These are phyloP conservation scores for Parietaria judaica DNA, from an alignment of 306 rosid species.

Conservation along the genomic window DNA sequence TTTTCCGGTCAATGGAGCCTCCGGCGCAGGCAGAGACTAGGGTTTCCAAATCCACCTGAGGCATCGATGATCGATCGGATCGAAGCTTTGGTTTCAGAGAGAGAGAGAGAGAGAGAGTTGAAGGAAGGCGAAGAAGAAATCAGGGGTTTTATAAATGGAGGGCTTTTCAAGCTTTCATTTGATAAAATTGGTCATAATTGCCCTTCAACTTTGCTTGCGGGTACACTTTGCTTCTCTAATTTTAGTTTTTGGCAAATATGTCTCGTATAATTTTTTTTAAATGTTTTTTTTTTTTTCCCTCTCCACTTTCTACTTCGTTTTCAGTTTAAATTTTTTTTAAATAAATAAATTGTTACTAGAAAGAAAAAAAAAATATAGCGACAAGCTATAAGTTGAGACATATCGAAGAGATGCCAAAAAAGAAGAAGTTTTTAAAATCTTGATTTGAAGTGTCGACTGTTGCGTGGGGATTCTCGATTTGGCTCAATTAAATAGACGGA, in stretches of 20 bases:
- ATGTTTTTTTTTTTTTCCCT: background rate
- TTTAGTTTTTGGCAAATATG: no score
- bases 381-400: no score
- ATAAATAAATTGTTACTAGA: no score
- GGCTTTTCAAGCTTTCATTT: background rate
- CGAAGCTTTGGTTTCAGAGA: background rate
- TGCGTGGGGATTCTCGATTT: no score
- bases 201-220: no score
- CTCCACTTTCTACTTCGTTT: background rate
- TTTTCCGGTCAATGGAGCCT: slow-evolving; percentile 48
- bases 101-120: slow-evolving; percentile 5
- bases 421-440: no score
- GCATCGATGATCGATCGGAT: slow-evolving; percentile 23
- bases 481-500: no score
- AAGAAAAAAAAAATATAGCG: no score
- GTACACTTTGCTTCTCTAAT: background rate
- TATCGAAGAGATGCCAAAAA: no score
- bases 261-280: no score
- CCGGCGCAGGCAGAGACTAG: slow-evolving; percentile 72
- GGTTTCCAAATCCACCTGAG: slow-evolving; percentile 79
- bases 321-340: no score
- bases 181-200: background rate
- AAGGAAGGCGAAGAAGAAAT: slow-evolving; percentile 7
- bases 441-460: no score
- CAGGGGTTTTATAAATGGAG: slow-evolving; percentile 10